Conservation (phyloP, 768 basidiomycete genomes). For the Hypholoma sublateritium region DNA sequence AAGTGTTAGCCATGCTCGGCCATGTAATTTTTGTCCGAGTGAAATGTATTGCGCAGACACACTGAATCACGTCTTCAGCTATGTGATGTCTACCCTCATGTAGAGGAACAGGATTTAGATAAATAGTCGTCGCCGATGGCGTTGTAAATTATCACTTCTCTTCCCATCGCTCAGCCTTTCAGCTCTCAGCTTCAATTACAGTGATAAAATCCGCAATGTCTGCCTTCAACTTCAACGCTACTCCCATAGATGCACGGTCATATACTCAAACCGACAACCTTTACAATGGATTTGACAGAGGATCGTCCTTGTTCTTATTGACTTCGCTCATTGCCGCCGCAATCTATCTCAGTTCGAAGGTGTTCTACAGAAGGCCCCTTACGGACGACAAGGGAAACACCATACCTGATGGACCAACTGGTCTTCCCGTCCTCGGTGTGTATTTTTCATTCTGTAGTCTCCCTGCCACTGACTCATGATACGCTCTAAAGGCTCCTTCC, state of each 20-base stretch:
- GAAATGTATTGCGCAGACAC: no score
- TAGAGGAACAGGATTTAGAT: no score
- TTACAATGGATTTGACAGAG: neutral
- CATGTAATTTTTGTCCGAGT: no score
- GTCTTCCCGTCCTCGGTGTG: conserved; percentile 12
- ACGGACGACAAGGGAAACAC: conserved; percentile 10
- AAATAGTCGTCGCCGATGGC: no score
- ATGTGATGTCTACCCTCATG: no score
- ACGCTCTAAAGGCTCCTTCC: conserved; percentile 29
- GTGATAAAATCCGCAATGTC: neutral
- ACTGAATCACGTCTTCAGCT: no score
- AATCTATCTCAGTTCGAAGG: conserved; percentile 1
- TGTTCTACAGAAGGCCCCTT: neutral
- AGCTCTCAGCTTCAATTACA: no score
- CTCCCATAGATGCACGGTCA: neutral
- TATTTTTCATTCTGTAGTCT: neutral
- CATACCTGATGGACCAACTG: conserved; percentile 11
- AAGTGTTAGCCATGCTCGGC: no score
- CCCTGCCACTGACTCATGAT: neutral
- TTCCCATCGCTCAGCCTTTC: no score
- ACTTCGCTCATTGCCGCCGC: conserved; percentile 2
- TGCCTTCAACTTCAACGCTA: neutral
- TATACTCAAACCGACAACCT: neutral
- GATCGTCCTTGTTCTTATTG: neutral
- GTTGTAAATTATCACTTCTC: no score